Evolutionary conservation across 331 rosid genomes (phyloP), one percentile per base, ranked within the genome.

Genomic region (Dryas integrifolia): DNA sequence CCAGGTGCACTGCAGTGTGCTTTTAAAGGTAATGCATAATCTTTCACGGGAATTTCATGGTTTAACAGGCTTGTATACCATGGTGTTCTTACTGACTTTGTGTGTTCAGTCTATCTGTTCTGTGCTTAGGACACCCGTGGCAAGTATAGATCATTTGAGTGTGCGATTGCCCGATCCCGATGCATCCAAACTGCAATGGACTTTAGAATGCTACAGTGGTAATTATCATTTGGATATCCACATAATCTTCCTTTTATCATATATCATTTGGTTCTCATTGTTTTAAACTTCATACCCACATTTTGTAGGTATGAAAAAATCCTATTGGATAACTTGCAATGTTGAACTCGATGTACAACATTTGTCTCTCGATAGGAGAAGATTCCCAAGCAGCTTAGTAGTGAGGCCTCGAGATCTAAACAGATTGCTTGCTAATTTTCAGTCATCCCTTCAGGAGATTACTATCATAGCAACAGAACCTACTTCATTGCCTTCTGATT

Each of bases 331-430:
- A 79, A 84, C 87, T 57, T 94, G 97, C 96, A 94, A 91, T 75
- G 87, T 83, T 16, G 97, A 91, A 80, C 95, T 96, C 44, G 97
- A 91, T 76, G 80, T 89, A 82, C 96, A 89, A 44, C 92, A 89
- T 85, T 84, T 94, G 72, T 85, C 97, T 62, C 90, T 94, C 73
- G 98, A 94, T 80, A 86, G 88, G 81, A 80, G 79, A 76, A 87
- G 85, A 70, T 91, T 91, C 76, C 92, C 92, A 5, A 88, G 98
- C 78, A 85, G 82, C 81, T 79, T 94, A 75, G 88, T 91, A 1
- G 97, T 86, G 87, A 88, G 95, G 78, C 98, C 98, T 66, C 96
- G 88, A 65, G 97, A 91, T 83, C 84, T 94, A 67, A 94, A 80
- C 77, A 89, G 92, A 82, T 75, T 94, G 83, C 97, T 94, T 26